These are phyloP conservation scores for Phytopythium oedochilum DNA, from an alignment of 352 stramenopile genomes.

Conservation along the genomic window DNA sequence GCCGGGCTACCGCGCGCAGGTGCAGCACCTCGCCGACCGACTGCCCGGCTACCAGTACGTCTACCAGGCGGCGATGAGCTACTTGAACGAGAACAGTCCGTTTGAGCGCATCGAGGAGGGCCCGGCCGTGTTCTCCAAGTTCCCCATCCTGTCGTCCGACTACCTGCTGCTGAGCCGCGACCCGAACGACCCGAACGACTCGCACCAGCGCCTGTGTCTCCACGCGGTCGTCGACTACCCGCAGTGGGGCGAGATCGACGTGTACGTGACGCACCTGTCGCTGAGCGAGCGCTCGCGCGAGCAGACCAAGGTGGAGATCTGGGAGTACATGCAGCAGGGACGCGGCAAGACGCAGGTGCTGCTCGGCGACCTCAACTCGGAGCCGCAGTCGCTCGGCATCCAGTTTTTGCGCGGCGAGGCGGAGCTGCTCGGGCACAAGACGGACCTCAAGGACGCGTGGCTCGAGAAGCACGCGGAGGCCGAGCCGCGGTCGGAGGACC, in stretches of 20 bases:
- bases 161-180: constrained; percentile 78
- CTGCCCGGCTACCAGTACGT: constrained; percentile 79
- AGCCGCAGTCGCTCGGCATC: constrained; percentile 78
- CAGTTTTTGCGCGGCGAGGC: constrained; percentile 68
- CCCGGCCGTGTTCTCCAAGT: constrained; percentile 72
- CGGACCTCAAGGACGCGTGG: constrained; percentile 80
- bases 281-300: constrained; percentile 70
- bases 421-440: constrained; percentile 39
- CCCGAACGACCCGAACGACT: constrained; percentile 80
- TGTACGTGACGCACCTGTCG: constrained; percentile 87
- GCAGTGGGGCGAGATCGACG: constrained; percentile 62
- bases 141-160: constrained; percentile 74
- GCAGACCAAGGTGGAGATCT: constrained; percentile 77
- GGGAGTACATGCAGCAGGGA: constrained; percentile 69
- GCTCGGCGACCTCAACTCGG: constrained; percentile 83
- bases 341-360: constrained; percentile 68
- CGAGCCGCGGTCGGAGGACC: constrained; percentile 40
- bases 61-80: constrained; percentile 85
- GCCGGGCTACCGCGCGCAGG: constrained; percentile 57
- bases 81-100: constrained; percentile 48
- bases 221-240: constrained; percentile 70
- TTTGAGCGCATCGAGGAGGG: constrained; percentile 85
- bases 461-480: constrained; percentile 59
- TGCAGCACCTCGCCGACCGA: constrained; percentile 63
- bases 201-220: constrained; percentile 80